A percentile compares a stretch with the other conserved stretches of the same genome.
phyloP scores from a whole-genome alignment of 345 rosid species.

The Microthlaspi erraticum region DNA sequence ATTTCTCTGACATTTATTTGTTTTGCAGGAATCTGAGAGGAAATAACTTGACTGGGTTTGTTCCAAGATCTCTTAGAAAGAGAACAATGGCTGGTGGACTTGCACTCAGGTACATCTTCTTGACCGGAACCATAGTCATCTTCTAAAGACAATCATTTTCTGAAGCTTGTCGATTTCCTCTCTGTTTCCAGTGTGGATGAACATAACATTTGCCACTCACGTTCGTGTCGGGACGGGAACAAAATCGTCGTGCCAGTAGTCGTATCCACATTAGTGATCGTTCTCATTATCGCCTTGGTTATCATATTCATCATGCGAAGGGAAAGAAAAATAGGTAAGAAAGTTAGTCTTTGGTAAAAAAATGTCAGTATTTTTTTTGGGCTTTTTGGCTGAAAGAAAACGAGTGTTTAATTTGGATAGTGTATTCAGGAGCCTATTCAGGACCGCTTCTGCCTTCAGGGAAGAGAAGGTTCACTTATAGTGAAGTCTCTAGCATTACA shows the following conservation, averaged over 20 bases:
- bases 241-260: conserved; percentile 47
- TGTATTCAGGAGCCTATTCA: conserved; percentile 41
- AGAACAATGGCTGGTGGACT: conserved; percentile 47
- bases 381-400: conserved; percentile 16
- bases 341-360: neutral
- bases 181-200: conserved; percentile 50
- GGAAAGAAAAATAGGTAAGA: conserved; percentile 47
- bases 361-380: neutral
- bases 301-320: conserved; percentile 42
- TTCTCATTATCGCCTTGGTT: conserved; percentile 42
- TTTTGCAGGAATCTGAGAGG: conserved; percentile 52
- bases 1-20: conserved; percentile 21
- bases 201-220: conserved; percentile 49
- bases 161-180: conserved; percentile 18
- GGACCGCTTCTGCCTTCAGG: conserved; percentile 46
- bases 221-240: conserved; percentile 49
- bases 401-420: conserved; percentile 25
- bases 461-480: conserved; percentile 44
- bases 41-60: conserved; percentile 57
- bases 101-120: conserved; percentile 49
- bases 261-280: conserved; percentile 30
- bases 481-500: conserved; percentile 50
- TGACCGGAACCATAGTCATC: conserved; percentile 4
- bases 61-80: conserved; percentile 53
- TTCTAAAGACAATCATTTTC: neutral